Base-by-base conservation (phyloP, 2,329 filamentous ascomycete species). In the Aspergillus sergii region DNA sequence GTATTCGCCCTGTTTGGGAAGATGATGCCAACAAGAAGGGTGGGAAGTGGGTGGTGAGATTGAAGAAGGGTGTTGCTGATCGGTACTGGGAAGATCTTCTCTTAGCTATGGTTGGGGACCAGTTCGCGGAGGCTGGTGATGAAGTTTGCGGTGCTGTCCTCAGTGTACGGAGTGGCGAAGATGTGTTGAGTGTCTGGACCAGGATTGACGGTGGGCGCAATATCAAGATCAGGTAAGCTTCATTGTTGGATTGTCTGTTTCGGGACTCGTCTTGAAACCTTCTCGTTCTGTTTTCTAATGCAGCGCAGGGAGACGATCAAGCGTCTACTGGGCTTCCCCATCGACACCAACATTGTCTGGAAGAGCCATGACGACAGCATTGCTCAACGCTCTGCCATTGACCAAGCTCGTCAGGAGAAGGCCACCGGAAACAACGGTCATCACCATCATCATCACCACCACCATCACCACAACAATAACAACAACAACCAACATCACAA, bases 151-250 rank as follows among this genome's bases (percentile, higher is more conserved):
- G 95, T 64, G 93, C 92, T 60, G 95, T 99, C 34, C 85, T 99
- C 50, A 98, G 94, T 76, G 92, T 99, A 67, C 87, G 95, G 66
- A 96, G 94, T 73, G 94, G 94, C 50, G 95, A 99, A 81, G 95
- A 99, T 76, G 96, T 98, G 66, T 86, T 99, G 78, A 97, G 93
- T 81, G 93, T 99, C 75, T 99, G 95, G 95, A 96, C 94, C 60
- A 91, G 93, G 78, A 95, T 92, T 72, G 92, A 96, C 74, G 94
- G 93, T 51, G 93, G 93, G 66, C 89, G 93, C 73, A 96, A 97
- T 78, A 91, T 98, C 72, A 97, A 96, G 84, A 97, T 99, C 74
- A 90, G 94, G 91, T 96, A 86, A 71, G 88, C 79, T 46, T 12
- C 21, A 28, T 43, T 59, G n/a, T 23, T 14, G 32, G 21, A 36